Conservation (phyloP, 768 basidiomycete species). For the Suillus fuscotomentosus region DNA sequence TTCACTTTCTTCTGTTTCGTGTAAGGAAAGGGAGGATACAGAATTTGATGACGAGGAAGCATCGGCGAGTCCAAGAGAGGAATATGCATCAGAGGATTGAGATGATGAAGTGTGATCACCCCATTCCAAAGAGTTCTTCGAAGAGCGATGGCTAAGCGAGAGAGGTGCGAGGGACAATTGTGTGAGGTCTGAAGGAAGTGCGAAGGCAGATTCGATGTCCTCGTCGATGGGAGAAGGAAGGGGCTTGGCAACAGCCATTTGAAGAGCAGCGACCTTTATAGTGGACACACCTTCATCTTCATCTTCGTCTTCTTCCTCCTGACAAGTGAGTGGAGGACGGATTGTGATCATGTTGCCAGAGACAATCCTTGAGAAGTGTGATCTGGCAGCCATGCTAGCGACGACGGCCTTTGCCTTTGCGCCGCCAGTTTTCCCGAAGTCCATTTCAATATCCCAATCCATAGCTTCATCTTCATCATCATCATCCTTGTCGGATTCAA, state of each 20-base stretch:
- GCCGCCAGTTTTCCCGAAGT: constrained; percentile 56
- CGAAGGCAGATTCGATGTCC: constrained; percentile 83
- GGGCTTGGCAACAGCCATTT: constrained; percentile 34
- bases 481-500: constrained; percentile 62
- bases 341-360: constrained; percentile 45
- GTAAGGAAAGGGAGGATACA: constrained; percentile 59
- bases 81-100: constrained; percentile 86
- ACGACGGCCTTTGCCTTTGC: constrained; percentile 43
- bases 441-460: constrained; percentile 83
- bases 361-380: constrained; percentile 35
- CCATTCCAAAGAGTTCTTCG: constrained; percentile 86
- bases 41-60: constrained; percentile 72
- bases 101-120: constrained; percentile 78
- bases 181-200: constrained; percentile 76
- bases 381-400: constrained; percentile 38
- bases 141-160: constrained; percentile 72
- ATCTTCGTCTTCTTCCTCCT: constrained; percentile 57
- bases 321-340: constrained; percentile 56
- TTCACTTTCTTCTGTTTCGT: constrained; percentile 71
- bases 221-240: constrained; percentile 50
- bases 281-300: constrained; percentile 84
- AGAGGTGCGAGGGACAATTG: constrained; percentile 79
- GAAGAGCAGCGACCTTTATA: constrained; percentile 67
- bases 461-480: constrained; percentile 57
- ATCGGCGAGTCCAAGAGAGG: constrained; percentile 73